Percentiles rank a stretch among this genome's conserved stretches.
Evolutionary conservation across 176 grass and related monocot genomes (phyloP).

Genomic region (Eremochloa ophiuroides): DNA sequence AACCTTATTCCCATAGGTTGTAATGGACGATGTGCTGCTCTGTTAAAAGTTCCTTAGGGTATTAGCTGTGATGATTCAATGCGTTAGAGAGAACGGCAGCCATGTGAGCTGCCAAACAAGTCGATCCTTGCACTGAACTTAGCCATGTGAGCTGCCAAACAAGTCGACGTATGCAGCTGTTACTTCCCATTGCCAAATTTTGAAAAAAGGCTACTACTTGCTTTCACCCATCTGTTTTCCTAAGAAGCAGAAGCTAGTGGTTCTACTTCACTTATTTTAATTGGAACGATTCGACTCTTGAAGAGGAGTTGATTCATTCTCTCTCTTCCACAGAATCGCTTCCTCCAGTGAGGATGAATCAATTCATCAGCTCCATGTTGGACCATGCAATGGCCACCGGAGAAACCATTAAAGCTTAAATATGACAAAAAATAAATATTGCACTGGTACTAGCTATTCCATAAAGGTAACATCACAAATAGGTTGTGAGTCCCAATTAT

Average conservation of each 20-base stretch:
- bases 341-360: not conserved
- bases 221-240: not conserved
- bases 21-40: not conserved
- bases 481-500: not conserved
- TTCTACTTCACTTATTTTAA: not conserved
- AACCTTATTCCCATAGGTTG: not conserved
- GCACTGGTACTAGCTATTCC: not conserved
- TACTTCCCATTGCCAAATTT: not conserved
- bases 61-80: not conserved
- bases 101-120: not conserved
- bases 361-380: not conserved
- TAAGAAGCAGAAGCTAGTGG: not conserved
- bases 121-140: not conserved
- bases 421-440: not conserved
- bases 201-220: not conserved
- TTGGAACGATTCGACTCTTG: not conserved
- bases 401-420: not conserved
- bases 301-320: not conserved
- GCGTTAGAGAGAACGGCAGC: not conserved
- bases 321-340: not conserved
- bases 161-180: not conserved
- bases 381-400: not conserved
- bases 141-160: not conserved
- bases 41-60: not conserved
- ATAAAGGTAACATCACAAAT: not conserved